These are phyloP conservation scores for Fraxinus greggii DNA, from an alignment of 305 asterid species.

Conservation along the genomic window DNA sequence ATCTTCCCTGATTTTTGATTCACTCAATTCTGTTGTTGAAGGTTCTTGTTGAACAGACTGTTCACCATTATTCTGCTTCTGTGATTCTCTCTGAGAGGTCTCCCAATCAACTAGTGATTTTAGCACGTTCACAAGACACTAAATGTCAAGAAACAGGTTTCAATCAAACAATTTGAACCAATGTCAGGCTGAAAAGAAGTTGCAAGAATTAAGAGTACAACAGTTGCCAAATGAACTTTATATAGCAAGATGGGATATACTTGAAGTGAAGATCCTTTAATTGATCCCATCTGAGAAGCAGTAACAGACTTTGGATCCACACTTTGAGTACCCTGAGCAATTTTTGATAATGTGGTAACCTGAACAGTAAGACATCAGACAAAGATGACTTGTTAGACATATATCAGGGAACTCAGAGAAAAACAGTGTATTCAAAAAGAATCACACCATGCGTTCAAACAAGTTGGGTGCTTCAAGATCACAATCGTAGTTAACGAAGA, in stretches of 20 bases:
- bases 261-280: constrained; percentile 91
- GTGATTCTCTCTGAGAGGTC: constrained; percentile 66
- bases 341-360: constrained; percentile 83
- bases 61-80: constrained; percentile 51
- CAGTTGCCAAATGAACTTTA: constrained; percentile 23
- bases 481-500: constrained; percentile 97
- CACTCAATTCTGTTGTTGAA: constrained; percentile 52
- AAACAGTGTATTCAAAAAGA: constrained; percentile 19
- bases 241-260: constrained; percentile 41
- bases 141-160: constrained; percentile 28
- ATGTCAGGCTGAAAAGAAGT: constrained; percentile 21
- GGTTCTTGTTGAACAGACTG: constrained; percentile 51
- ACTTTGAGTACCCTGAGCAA: constrained; percentile 88
- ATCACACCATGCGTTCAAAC: constrained; percentile 83
- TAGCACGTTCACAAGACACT: constrained; percentile 89
- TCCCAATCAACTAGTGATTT: constrained; percentile 93
- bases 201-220: constrained; percentile 11
- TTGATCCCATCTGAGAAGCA: constrained; percentile 75
- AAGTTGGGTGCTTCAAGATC: constrained; percentile 96
- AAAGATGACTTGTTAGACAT: constrained; percentile 29
- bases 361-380: constrained; percentile 37
- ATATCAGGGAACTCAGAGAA: constrained; percentile 14
- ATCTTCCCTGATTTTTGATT: constrained; percentile 67
- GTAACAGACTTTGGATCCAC: constrained; percentile 78
- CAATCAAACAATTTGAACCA: constrained; percentile 24